Percentiles rank a stretch among this genome's conserved stretches.
Evolutionary conservation across 2,329 filamentous ascomycete genomes (phyloP).

Genomic region (Sarocladiaceae sp.): DNA sequence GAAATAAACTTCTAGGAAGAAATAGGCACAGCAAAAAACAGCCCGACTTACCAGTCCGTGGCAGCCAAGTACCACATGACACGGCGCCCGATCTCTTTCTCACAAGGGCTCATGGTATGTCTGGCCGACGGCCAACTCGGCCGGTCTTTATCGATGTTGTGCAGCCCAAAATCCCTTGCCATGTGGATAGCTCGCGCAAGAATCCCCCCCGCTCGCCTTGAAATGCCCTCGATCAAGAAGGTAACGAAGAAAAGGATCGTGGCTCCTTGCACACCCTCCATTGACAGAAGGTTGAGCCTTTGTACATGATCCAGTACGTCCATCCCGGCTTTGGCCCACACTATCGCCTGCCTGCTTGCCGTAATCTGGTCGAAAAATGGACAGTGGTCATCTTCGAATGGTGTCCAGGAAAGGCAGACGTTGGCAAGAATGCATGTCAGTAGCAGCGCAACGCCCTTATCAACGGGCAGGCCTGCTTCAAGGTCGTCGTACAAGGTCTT

Average conservation of each 20-base stretch:
- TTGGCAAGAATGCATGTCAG: background rate
- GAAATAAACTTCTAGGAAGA: no score
- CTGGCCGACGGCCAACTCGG: slow-evolving; percentile 13
- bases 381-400: background rate
- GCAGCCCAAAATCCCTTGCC: slow-evolving; percentile 25
- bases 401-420: background rate
- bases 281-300: background rate
- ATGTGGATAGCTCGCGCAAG: slow-evolving; percentile 12
- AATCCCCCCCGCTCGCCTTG: slow-evolving; percentile 17
- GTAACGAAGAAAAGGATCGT: slow-evolving; percentile 22
- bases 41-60: slow-evolving; percentile 37
- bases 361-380: background rate
- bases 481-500: background rate
- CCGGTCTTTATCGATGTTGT: slow-evolving; percentile 24
- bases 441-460: background rate
- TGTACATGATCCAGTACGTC: slow-evolving; percentile 9
- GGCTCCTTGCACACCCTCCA: slow-evolving; percentile 21
- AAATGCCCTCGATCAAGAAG: slow-evolving; percentile 23
- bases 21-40: no score
- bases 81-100: slow-evolving; percentile 32
- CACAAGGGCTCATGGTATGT: slow-evolving; percentile 16
- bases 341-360: slow-evolving; percentile 8
- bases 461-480: background rate
- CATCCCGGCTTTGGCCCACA: slow-evolving; percentile 12
- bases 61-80: slow-evolving; percentile 38